Conservation (phyloP, 345 rosid genomes). For the Lagerstroemia speciosa region DNA sequence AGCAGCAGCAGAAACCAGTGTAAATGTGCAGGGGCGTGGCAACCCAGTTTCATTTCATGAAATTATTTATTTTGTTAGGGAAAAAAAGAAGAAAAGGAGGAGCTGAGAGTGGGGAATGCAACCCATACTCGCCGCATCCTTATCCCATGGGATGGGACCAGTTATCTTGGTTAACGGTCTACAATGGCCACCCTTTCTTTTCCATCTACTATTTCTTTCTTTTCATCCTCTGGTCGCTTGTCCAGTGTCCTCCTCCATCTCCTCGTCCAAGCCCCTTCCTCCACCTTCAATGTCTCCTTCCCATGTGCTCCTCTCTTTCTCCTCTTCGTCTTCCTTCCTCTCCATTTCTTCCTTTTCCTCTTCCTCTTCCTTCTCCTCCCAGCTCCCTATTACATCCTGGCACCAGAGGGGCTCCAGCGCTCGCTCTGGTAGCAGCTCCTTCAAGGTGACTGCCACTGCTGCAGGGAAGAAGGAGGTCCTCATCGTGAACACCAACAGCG, state of each 20-base stretch:
- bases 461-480: slow-evolving; percentile 81
- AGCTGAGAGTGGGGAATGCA: too few species aligned
- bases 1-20: too few species aligned
- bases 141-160: too few species aligned
- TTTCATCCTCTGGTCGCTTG: slow-evolving; percentile 6
- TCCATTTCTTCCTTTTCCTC: slow-evolving; percentile 21
- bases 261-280: slow-evolving; percentile 8
- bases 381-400: slow-evolving; percentile 18
- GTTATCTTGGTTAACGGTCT: too few species aligned
- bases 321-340: slow-evolving; percentile 23
- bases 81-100: too few species aligned
- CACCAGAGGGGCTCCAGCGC: background rate
- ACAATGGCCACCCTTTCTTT: slow-evolving; percentile 42
- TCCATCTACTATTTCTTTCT: background rate
- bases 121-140: too few species aligned
- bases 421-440: slow-evolving; percentile 14
- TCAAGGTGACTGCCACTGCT: slow-evolving; percentile 39
- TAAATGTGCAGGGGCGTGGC: too few species aligned
- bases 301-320: slow-evolving; percentile 19
- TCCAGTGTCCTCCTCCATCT: background rate
- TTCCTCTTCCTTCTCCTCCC: slow-evolving; percentile 21
- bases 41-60: too few species aligned
- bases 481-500: slow-evolving; percentile 74
- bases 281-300: slow-evolving; percentile 21
- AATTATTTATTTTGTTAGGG: too few species aligned